Conservation (phyloP, 2,329 filamentous ascomycete species). For the Hypoxylon sp. region DNA sequence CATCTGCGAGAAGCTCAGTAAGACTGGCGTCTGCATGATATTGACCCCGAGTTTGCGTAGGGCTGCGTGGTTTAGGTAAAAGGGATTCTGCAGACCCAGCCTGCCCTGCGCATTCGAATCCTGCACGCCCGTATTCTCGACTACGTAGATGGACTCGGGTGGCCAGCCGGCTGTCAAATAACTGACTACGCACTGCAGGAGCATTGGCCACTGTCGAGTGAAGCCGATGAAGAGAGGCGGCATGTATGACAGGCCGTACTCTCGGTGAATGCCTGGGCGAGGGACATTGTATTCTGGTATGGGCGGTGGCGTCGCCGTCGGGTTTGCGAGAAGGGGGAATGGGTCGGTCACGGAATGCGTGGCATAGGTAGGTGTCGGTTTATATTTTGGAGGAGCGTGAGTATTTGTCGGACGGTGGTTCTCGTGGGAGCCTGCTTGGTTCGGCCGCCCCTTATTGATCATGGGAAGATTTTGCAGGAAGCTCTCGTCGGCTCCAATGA, state of each 20-base stretch:
- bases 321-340: constrained; percentile 45
- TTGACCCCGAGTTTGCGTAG: constrained; percentile 53
- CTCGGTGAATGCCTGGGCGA: constrained; percentile 51
- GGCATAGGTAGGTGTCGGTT: constrained; percentile 44
- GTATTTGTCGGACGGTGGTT: constrained; percentile 42
- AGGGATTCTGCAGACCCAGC: constrained; percentile 60
- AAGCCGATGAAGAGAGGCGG: constrained; percentile 64
- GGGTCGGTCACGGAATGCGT: constrained; percentile 45
- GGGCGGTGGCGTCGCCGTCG: constrained; percentile 48
- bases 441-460: constrained; percentile 36
- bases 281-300: constrained; percentile 55
- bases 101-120: constrained; percentile 56
- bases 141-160: constrained; percentile 60
- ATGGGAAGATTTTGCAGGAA: constrained; percentile 44
- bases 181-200: constrained; percentile 60
- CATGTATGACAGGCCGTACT: constrained; percentile 48
- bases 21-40: constrained; percentile 62
- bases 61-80: constrained; percentile 60
- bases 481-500: constrained; percentile 33
- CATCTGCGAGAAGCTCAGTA: constrained; percentile 65
- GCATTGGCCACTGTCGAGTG: constrained; percentile 61
- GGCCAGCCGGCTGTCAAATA: constrained; percentile 65
- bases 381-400: constrained; percentile 48
- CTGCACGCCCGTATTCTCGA: constrained; percentile 64
- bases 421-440: constrained; percentile 16